Percentiles rank a stretch among this genome's conserved stretches.
Conservation (phyloP, 331 rosid genomes). For the Telfairia occidentalis region DNA sequence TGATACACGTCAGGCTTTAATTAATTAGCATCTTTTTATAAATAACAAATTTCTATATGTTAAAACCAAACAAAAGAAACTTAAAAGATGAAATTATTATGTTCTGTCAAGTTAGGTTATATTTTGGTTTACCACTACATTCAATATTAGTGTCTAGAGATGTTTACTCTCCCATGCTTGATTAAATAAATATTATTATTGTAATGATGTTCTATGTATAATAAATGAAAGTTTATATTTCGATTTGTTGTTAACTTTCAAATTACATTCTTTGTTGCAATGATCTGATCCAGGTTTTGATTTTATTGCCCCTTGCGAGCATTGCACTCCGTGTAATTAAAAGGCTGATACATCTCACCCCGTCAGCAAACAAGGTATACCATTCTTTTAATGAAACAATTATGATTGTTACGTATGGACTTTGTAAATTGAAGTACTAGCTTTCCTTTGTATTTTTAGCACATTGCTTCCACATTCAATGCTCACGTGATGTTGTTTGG, state of each 20-base stretch:
- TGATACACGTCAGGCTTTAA: background rate
- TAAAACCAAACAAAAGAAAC: background rate
- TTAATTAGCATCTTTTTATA: background rate
- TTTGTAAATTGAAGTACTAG: background rate
- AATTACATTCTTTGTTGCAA: background rate
- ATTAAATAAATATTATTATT: background rate
- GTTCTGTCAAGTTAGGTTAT: background rate
- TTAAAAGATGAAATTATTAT: background rate
- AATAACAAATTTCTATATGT: background rate
- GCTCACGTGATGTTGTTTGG: background rate
- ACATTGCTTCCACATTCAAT: background rate
- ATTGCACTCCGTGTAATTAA: slow-evolving; percentile 58
- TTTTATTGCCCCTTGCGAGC: slow-evolving; percentile 69
- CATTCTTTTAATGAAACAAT: background rate
- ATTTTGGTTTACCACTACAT: background rate
- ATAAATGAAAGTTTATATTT: background rate
- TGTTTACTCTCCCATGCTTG: background rate
- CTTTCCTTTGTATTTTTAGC: background rate
- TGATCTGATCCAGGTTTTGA: slow-evolving; percentile 50
- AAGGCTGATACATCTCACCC: slow-evolving; percentile 76
- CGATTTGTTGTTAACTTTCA: background rate
- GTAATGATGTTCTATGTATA: background rate
- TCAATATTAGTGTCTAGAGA: background rate
- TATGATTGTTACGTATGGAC: background rate
- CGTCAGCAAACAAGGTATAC: slow-evolving; percentile 63